A percentile compares a stretch with the other conserved stretches of the same genome.
Evolutionary conservation across 345 rosid genomes (phyloP).

Genomic region (Erysimum cheiranthoides): DNA sequence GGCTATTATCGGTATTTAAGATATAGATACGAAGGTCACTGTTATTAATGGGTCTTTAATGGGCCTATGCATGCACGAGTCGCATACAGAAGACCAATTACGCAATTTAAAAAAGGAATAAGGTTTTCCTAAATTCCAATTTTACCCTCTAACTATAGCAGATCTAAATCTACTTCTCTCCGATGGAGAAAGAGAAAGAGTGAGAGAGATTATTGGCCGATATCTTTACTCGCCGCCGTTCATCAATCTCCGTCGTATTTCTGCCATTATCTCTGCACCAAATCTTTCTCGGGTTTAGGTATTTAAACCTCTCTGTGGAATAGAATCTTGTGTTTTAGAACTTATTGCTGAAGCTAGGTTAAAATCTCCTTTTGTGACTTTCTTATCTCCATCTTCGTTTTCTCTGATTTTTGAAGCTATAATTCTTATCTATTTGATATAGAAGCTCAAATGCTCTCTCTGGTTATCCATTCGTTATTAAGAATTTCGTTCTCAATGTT

Average conservation of each 20-base stretch:
- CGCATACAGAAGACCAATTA: not conserved
- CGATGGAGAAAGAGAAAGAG: too few relatives aligned
- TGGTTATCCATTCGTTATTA: too few relatives aligned
- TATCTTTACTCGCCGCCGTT: constrained; percentile 3
- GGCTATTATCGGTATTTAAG: constrained; percentile 22
- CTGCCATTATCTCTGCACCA: not conserved
- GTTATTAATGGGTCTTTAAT: constrained; percentile 23
- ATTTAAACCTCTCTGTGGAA: not conserved
- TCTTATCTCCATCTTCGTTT: constrained; percentile 5
- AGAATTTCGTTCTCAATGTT: too few relatives aligned
- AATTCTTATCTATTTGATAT: not conserved
- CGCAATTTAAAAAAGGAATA: not conserved
- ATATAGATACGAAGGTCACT: not conserved
- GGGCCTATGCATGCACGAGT: constrained; percentile 3
- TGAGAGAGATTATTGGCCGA: not conserved
- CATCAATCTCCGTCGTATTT: constrained; percentile 16
- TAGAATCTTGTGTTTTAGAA: not conserved
- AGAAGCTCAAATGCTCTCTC: not conserved
- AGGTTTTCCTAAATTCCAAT: not conserved
- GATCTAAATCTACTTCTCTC: not conserved
- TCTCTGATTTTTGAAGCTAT: not conserved
- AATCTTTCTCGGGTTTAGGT: constrained; percentile 1
- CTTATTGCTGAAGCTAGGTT: constrained; percentile 18
- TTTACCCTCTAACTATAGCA: not conserved
- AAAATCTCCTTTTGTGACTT: not conserved